These are phyloP conservation scores for Trichoderma arundinaceum DNA, from an alignment of 2,329 filamentous ascomycete species.

Conservation along the genomic window DNA sequence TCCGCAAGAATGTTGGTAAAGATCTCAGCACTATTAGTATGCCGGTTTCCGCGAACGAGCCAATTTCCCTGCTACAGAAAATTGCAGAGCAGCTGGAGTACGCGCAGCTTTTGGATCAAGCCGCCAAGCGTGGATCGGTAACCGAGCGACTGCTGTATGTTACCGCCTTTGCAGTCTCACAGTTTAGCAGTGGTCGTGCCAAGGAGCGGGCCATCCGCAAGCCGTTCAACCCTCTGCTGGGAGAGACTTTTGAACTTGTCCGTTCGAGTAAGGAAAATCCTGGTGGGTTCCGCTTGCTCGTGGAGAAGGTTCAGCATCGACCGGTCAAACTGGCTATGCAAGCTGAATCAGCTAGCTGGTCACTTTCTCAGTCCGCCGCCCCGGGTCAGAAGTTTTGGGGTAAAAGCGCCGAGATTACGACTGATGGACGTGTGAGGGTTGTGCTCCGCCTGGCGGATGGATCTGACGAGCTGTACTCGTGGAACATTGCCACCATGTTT, in stretches of 20 bases:
- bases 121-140: conserved; percentile 64
- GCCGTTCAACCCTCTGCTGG: conserved; percentile 95
- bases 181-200: conserved; percentile 79
- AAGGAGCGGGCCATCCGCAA: conserved; percentile 94
- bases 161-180: conserved; percentile 87
- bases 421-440: conserved; percentile 83
- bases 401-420: conserved; percentile 92
- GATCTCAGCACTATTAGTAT: conserved; percentile 96
- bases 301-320: conserved; percentile 92
- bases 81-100: conserved; percentile 93
- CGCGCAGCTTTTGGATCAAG: conserved; percentile 78
- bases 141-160: conserved; percentile 81
- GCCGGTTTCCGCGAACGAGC: conserved; percentile 96
- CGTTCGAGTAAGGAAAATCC: conserved; percentile 76
- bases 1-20: conserved; percentile 97
- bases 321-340: conserved; percentile 93
- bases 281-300: conserved; percentile 84
- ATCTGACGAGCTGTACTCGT: conserved; percentile 83
- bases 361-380: conserved; percentile 82
- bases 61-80: conserved; percentile 84
- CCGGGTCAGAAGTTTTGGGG: conserved; percentile 99
- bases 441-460: conserved; percentile 69
- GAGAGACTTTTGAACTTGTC: conserved; percentile 93
- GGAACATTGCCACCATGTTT: conserved; percentile 87
- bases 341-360: conserved; percentile 85